Percentiles rank a stretch among this genome's conserved stretches.
Conservation (phyloP, 148 eudicot species). For the Chenopodium formosanum region DNA sequence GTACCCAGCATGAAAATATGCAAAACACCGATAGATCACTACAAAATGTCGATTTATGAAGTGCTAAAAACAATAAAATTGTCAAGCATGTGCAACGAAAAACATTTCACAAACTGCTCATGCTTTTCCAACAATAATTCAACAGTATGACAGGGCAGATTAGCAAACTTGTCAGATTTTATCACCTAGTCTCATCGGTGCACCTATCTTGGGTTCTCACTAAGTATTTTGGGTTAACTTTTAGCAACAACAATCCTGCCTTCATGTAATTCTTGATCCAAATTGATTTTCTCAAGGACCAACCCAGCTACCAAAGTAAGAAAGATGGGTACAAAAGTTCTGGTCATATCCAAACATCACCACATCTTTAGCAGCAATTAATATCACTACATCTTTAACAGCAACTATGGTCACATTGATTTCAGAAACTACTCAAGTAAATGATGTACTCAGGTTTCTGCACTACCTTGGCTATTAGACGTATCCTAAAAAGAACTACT, state of each 20-base stretch:
- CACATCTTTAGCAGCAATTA: background rate
- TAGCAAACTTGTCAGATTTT: background rate
- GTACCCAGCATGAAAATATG: conserved; percentile 7
- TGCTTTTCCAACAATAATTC: background rate
- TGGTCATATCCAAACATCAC: background rate
- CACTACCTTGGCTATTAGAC: background rate
- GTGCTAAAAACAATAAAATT: background rate
- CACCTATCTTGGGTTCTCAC: background rate
- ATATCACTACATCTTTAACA: background rate
- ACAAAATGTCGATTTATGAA: background rate
- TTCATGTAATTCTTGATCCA: background rate
- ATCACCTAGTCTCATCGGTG: too few relatives aligned
- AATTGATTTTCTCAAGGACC: background rate
- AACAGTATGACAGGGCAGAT: background rate
- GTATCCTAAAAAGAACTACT: background rate
- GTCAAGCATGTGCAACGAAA: background rate
- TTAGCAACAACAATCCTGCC: background rate
- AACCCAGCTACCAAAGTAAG: background rate
- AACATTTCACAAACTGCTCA: background rate
- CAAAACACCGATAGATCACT: background rate
- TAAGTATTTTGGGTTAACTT: background rate
- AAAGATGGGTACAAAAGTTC: background rate
- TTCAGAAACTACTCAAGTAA: background rate
- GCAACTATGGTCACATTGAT: background rate
- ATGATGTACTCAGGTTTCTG: background rate